Evolutionary conservation across 257 asterid genomes (phyloP).

Genomic region (Ballota nigra): DNA sequence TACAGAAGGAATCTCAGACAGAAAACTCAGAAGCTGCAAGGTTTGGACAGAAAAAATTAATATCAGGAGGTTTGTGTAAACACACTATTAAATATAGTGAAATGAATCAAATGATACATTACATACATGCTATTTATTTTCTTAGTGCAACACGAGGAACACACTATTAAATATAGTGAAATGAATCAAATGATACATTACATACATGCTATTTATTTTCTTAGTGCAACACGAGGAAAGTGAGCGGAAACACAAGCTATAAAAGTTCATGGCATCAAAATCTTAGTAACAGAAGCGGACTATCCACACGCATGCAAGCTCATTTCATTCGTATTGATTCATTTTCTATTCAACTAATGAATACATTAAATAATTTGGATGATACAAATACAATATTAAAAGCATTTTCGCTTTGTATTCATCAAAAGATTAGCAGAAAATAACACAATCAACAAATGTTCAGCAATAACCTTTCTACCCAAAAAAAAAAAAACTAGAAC

Average conservation of each 20-base stretch:
- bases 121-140: constrained; percentile 6
- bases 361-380: neutral
- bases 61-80: constrained; percentile 13
- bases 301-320: neutral
- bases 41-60: constrained; percentile 9
- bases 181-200: neutral
- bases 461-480: neutral
- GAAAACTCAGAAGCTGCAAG: constrained; percentile 78
- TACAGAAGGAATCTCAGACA: constrained; percentile 82
- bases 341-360: neutral
- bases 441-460: neutral
- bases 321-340: neutral
- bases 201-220: constrained; percentile 9
- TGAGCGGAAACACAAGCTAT: neutral
- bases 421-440: neutral
- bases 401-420: neutral
- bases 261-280: constrained; percentile 8
- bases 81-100: neutral
- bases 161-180: neutral
- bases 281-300: neutral
- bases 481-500: constrained; percentile 7
- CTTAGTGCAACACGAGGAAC: neutral
- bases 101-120: neutral
- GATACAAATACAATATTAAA: neutral
- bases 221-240: constrained; percentile 6